phyloP scores from a whole-genome alignment of 2,329 filamentous ascomycete genomes.

The Xylariales sp. region DNA sequence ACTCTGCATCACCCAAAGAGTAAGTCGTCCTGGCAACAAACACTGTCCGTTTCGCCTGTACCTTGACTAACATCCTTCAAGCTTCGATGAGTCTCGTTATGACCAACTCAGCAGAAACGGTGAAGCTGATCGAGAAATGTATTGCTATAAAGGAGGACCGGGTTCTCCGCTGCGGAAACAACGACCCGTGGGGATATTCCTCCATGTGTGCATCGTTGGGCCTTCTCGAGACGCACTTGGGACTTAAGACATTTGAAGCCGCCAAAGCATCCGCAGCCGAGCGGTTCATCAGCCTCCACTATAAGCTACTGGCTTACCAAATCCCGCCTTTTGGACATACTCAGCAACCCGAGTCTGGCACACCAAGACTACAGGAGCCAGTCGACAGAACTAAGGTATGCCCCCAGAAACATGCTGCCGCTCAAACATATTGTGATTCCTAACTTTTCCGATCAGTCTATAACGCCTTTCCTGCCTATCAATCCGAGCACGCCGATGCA shows the following conservation, averaged over 20 bases:
- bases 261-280: constrained; percentile 57
- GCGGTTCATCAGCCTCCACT: constrained; percentile 55
- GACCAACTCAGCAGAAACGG: constrained; percentile 56
- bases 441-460: constrained; percentile 35
- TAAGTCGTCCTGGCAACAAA: constrained; percentile 8
- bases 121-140: constrained; percentile 58
- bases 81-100: constrained; percentile 59
- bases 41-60: constrained; percentile 5
- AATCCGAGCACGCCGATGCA: constrained; percentile 14
- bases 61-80: constrained; percentile 10
- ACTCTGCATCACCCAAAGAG: constrained; percentile 54
- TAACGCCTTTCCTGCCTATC: constrained; percentile 37
- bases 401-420: too few relatives aligned
- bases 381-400: constrained; percentile 15
- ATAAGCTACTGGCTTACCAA: constrained; percentile 51
- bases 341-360: constrained; percentile 15
- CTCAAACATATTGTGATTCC: constrained; percentile 8
- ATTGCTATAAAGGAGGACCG: constrained; percentile 58
- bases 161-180: constrained; percentile 57
- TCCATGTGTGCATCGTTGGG: constrained; percentile 59
- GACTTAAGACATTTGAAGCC: constrained; percentile 49
- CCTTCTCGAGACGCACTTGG: constrained; percentile 55
- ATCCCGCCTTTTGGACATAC: constrained; percentile 36
- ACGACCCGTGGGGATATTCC: constrained; percentile 60
- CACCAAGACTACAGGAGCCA: constrained; percentile 16